Percentiles rank a stretch among this genome's conserved stretches.
phyloP scores from a whole-genome alignment of 2,329 filamentous ascomycete genomes.

The Trichoderma simmonsii region DNA sequence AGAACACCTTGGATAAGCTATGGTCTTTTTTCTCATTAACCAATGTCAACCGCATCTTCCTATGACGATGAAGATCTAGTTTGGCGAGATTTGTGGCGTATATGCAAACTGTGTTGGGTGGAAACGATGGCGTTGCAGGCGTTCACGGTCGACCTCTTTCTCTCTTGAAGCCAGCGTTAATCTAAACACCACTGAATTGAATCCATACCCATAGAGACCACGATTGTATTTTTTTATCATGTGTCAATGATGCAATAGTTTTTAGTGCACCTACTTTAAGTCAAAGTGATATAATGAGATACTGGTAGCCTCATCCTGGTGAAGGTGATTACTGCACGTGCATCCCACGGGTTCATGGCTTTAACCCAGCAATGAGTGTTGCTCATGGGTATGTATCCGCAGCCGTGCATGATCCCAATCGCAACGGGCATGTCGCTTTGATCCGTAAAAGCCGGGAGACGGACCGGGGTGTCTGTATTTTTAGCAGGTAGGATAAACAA shows the following conservation, averaged over 20 bases:
- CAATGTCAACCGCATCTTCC: background rate
- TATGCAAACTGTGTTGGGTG: background rate
- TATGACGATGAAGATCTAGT: background rate
- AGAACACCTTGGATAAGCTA: constrained; percentile 28
- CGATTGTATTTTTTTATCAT: background rate
- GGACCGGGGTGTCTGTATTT: constrained; percentile 5
- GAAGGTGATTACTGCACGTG: background rate
- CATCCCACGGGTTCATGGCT: background rate
- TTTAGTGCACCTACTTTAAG: background rate
- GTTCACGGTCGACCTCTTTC: background rate
- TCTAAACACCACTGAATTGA: background rate
- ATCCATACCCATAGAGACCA: background rate
- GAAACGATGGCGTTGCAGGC: background rate
- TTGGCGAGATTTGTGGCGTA: background rate
- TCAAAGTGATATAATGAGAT: background rate
- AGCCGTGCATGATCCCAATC: constrained; percentile 12
- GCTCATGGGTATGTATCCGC: background rate
- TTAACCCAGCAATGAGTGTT: background rate
- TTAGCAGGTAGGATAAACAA: background rate
- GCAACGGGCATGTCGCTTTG: background rate
- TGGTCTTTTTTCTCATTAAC: too few species aligned
- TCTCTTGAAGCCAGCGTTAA: background rate
- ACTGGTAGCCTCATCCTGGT: background rate
- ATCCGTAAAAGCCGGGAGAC: constrained; percentile 1
- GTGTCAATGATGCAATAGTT: background rate